A percentile compares a stretch with the other conserved stretches of the same genome.
These are phyloP conservation scores for Claviceps sp. DNA, from an alignment of 2,329 filamentous ascomycete genomes.

Conservation along the genomic window DNA sequence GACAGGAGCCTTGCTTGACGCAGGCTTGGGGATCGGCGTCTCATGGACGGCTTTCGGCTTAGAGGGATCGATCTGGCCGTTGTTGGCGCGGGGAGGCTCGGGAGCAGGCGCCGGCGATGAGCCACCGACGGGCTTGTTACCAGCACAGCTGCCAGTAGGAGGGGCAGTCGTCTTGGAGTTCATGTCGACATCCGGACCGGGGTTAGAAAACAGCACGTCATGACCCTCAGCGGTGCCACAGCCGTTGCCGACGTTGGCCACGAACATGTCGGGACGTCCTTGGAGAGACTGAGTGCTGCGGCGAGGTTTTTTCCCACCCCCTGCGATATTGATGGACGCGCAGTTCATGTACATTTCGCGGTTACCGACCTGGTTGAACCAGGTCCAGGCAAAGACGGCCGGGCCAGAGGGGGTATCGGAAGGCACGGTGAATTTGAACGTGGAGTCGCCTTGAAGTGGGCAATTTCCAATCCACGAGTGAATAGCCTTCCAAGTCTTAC, in stretches of 20 bases:
- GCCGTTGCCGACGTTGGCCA: slow-evolving; percentile 47
- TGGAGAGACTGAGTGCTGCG: slow-evolving; percentile 24
- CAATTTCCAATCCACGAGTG: slow-evolving; percentile 21
- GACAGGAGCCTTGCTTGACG: neutral
- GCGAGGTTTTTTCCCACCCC: slow-evolving; percentile 22
- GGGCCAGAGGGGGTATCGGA: slow-evolving; percentile 31
- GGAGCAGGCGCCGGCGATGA: neutral
- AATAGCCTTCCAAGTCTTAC: slow-evolving; percentile 41
- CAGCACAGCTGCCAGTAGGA: neutral
- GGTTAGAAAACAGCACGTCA: slow-evolving; percentile 50
- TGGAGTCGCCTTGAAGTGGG: slow-evolving; percentile 14
- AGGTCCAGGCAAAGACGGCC: slow-evolving; percentile 48
- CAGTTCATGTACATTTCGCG: slow-evolving; percentile 63
- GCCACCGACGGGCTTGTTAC: neutral
- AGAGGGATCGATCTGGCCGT: neutral
- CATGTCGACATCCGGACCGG: slow-evolving; percentile 35
- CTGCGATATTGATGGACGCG: slow-evolving; percentile 39
- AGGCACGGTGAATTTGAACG: slow-evolving; percentile 39
- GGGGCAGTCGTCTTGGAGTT: neutral
- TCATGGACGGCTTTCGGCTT: neutral
- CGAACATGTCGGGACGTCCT: slow-evolving; percentile 48
- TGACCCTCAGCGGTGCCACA: slow-evolving; percentile 41
- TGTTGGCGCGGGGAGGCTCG: neutral
- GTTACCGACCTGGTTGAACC: slow-evolving; percentile 50
- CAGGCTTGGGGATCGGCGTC: neutral